Evolutionary conservation across 495 filamentous ascomycete species (phyloP).

Genomic region (Daldinia decipiens): DNA sequence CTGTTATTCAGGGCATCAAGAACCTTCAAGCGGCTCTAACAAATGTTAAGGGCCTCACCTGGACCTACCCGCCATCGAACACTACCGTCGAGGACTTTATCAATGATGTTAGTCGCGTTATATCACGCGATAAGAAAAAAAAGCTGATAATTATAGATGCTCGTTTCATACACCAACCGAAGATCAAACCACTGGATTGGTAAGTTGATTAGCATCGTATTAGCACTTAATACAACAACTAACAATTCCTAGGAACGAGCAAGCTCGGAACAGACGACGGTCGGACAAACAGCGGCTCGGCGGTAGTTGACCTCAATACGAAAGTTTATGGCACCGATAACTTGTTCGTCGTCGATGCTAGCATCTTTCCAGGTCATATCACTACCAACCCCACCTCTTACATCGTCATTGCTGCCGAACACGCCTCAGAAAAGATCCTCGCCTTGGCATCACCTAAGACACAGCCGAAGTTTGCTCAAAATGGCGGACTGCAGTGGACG

Average conservation of each 20-base stretch:
- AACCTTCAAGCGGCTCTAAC: conserved; percentile 66
- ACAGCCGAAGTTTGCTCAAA: conserved; percentile 50
- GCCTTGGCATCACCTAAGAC: conserved; percentile 43
- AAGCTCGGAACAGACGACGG: conserved; percentile 76
- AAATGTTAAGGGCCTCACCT: conserved; percentile 60
- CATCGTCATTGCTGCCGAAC: conserved; percentile 64
- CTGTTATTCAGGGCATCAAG: conserved; percentile 64
- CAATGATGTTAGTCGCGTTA: conserved; percentile 43
- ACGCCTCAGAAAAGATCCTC: conserved; percentile 60
- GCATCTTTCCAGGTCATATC: conserved; percentile 67
- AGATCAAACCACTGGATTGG: conserved; percentile 60
- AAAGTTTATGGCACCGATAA: conserved; percentile 76
- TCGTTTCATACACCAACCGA: conserved; percentile 59
- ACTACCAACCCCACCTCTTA: conserved; percentile 64
- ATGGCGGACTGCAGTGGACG: conserved; percentile 55
- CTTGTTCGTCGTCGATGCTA: conserved; percentile 69
- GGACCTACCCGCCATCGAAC: conserved; percentile 58
- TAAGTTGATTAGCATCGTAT: neutral
- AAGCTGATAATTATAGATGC: conserved; percentile 43
- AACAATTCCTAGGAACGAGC: conserved; percentile 43
- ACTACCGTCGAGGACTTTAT: conserved; percentile 62
- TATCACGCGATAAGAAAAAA: neutral
- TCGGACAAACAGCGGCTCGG: conserved; percentile 61
- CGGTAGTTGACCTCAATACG: conserved; percentile 72
- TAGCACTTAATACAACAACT: neutral